phyloP scores from a whole-genome alignment of 768 basidiomycete species.

The Psilocybe subaeruginosa region DNA sequence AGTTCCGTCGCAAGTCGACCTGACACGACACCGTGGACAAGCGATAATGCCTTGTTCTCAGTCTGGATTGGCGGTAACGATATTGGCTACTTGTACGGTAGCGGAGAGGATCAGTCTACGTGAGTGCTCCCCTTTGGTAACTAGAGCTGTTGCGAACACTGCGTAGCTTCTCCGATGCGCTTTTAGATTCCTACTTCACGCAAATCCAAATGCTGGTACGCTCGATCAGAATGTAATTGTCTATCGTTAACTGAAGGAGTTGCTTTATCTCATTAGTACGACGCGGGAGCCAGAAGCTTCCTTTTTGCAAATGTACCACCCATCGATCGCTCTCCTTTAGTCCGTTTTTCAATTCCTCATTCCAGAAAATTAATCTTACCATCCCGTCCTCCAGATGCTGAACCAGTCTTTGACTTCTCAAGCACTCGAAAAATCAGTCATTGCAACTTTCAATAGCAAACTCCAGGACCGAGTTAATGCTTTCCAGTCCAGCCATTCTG shows the following conservation, averaged over 20 bases:
- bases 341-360: slow-evolving; percentile 20
- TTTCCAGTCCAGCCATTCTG: slow-evolving; percentile 47
- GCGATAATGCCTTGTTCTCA: slow-evolving; percentile 59
- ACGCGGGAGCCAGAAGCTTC: slow-evolving; percentile 59
- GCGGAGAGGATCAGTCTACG: neutral
- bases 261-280: slow-evolving; percentile 31
- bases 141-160: neutral
- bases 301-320: slow-evolving; percentile 48
- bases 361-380: neutral
- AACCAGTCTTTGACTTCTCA: slow-evolving; percentile 40
- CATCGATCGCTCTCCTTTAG: slow-evolving; percentile 45
- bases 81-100: slow-evolving; percentile 32
- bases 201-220: slow-evolving; percentile 33
- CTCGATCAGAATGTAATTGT: neutral
- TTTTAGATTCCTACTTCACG: slow-evolving; percentile 18
- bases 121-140: neutral
- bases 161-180: slow-evolving; percentile 29
- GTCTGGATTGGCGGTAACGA: slow-evolving; percentile 77
- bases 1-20: slow-evolving; percentile 48
- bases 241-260: too few species aligned
- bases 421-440: slow-evolving; percentile 45
- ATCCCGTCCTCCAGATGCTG: slow-evolving; percentile 45
- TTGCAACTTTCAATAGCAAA: slow-evolving; percentile 54
- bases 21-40: slow-evolving; percentile 55
- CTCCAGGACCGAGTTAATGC: slow-evolving; percentile 40